phyloP scores from a whole-genome alignment of 2,329 filamentous ascomycete species.

The Talaromyces sp. region DNA sequence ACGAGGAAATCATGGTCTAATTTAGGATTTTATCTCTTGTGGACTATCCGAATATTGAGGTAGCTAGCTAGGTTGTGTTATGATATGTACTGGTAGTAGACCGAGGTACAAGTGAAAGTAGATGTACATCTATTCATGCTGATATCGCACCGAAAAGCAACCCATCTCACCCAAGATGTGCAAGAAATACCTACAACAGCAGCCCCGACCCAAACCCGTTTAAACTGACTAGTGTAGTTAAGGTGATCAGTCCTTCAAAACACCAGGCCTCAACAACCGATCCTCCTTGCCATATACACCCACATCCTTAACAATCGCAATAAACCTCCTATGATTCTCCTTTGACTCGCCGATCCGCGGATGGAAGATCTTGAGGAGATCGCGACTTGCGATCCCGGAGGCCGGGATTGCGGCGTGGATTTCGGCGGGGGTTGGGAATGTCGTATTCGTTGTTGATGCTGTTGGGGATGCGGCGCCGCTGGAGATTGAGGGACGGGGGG shows the following conservation, averaged over 20 bases:
- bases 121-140: not conserved
- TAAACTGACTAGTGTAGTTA: no score
- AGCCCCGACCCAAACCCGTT: not conserved
- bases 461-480: not conserved
- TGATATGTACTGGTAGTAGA: not conserved
- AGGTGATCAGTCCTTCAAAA: constrained; percentile 28
- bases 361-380: constrained; percentile 44
- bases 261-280: constrained; percentile 39
- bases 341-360: constrained; percentile 41
- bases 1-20: not conserved
- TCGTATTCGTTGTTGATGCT: constrained; percentile 22
- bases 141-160: not conserved
- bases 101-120: not conserved
- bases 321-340: constrained; percentile 42
- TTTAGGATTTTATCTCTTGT: no score
- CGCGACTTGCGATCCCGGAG: constrained; percentile 44
- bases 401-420: constrained; percentile 47
- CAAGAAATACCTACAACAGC: not conserved
- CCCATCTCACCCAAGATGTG: not conserved
- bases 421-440: constrained; percentile 47
- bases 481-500: constrained; percentile 1
- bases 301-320: constrained; percentile 45
- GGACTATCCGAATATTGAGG: no score
- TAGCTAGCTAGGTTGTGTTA: not conserved
- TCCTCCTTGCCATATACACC: constrained; percentile 44